Percentiles rank a stretch among this genome's conserved stretches.
Evolutionary conservation across 768 basidiomycete genomes (phyloP).

Genomic region (Boletus rubescentipes): DNA sequence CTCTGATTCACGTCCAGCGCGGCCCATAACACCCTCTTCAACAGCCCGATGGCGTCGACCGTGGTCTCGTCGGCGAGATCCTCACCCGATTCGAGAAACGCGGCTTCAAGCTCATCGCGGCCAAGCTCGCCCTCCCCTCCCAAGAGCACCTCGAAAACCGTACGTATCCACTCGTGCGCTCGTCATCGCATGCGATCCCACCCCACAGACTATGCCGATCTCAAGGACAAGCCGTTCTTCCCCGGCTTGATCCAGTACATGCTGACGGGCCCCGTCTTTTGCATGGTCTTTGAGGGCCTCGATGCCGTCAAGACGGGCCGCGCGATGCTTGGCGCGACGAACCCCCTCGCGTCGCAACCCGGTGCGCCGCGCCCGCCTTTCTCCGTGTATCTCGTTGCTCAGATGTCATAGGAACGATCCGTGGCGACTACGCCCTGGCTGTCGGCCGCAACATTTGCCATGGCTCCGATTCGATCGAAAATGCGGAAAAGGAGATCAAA

Average conservation of each 20-base stretch:
- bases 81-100: slow-evolving; percentile 95
- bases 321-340: slow-evolving; percentile 93
- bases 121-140: slow-evolving; percentile 85
- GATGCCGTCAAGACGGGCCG: slow-evolving; percentile 95
- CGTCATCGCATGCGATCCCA: neutral
- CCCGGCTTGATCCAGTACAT: slow-evolving; percentile 95
- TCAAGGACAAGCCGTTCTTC: slow-evolving; percentile 94
- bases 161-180: slow-evolving; percentile 26
- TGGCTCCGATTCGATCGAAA: slow-evolving; percentile 87
- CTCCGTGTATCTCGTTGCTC: neutral
- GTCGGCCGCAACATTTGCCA: slow-evolving; percentile 95
- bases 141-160: slow-evolving; percentile 89
- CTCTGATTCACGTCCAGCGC: neutral
- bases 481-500: slow-evolving; percentile 89
- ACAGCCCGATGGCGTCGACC: slow-evolving; percentile 98
- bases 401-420: slow-evolving; percentile 74
- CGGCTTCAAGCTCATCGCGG: slow-evolving; percentile 94
- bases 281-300: slow-evolving; percentile 94
- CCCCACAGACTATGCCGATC: slow-evolving; percentile 86
- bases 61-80: slow-evolving; percentile 93
- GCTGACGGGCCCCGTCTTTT: slow-evolving; percentile 93
- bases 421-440: slow-evolving; percentile 92
- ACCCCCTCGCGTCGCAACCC: slow-evolving; percentile 86
- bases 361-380: slow-evolving; percentile 48
- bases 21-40: neutral